These are phyloP conservation scores for Tetrapisispora arboricola DNA, from an alignment of 805 yeast species.

Conservation along the genomic window DNA sequence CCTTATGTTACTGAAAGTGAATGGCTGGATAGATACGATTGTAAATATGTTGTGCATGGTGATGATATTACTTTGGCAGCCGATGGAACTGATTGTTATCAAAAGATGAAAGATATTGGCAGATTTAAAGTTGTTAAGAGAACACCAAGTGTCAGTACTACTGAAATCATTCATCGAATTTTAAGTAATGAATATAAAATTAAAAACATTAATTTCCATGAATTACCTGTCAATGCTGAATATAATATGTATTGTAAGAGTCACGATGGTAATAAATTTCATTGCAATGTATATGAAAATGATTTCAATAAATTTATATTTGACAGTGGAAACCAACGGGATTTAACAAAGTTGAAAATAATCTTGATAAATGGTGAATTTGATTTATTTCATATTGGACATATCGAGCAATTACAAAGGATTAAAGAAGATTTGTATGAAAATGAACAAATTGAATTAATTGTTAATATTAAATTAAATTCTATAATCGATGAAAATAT, in stretches of 20 bases:
- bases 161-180: constrained; percentile 89
- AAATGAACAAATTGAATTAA: constrained; percentile 37
- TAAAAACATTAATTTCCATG: neutral
- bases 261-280: constrained; percentile 42
- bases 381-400: constrained; percentile 91
- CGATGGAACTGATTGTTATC: constrained; percentile 88
- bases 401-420: constrained; percentile 58
- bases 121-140: constrained; percentile 84
- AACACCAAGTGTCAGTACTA: constrained; percentile 89
- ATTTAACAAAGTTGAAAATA: neutral
- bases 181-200: constrained; percentile 28
- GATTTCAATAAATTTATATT: constrained; percentile 28
- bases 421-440: constrained; percentile 32
- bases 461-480: constrained; percentile 46
- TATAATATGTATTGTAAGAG: constrained; percentile 50
- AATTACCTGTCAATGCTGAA: constrained; percentile 10
- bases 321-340: constrained; percentile 7
- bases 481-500: constrained; percentile 42
- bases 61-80: constrained; percentile 97
- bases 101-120: constrained; percentile 72
- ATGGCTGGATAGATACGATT: constrained; percentile 62
- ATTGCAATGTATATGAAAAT: constrained; percentile 48
- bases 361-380: constrained; percentile 61
- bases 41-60: constrained; percentile 94
- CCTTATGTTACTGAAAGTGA: constrained; percentile 84